Base-by-base conservation (phyloP, 768 basidiomycete species). In the Amanita rimosa region DNA sequence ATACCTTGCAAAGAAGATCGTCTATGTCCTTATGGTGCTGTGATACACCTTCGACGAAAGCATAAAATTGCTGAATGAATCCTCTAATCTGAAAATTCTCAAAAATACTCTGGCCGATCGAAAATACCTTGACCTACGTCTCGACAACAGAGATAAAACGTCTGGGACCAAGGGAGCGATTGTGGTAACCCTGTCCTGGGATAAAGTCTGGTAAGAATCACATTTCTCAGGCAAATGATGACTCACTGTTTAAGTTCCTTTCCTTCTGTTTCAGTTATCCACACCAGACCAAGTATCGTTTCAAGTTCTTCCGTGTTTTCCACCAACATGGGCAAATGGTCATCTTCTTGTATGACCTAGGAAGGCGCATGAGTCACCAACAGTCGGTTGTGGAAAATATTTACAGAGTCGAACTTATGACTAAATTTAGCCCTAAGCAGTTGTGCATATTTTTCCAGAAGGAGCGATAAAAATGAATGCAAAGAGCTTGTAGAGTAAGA, bases 21-120 rank as follows among this genome's bases (percentile, higher is more conserved):
- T 98, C 94, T 27, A 94, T 88, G 59, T 94, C 86, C 37, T 85
- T 76, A 62, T 93, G 87, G 50, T 91, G 86, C 59, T 94, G 89
- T 2, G 86, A 82, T 4, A 96, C 87, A 7, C 95, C 95, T 56
- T 99, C 96, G 0, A 94, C 81, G 63, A 98, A 99, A 19, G 90
- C 83, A 61, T 97, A 95, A 68, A 96, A 98, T 57, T 90, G 91
- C 56, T 93, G 86, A 34, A 96, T 86, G 59, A 95, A 97, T 37
- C 71, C 73, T 21, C 90, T 82, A 51, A 95, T 86, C 81, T 35
- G 43, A 17, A 19, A 49, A 41, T 14, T 24, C 19, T 35, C 27
- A 3, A 10, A 35, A 13, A 16, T n/a, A 14, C 19, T 29, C 35
- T 48, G 13, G 8, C 26, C 11, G 6, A 46, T 46, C 35, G 31